Conservation (phyloP, 148 eudicot genomes). For the Cornus controversa region DNA sequence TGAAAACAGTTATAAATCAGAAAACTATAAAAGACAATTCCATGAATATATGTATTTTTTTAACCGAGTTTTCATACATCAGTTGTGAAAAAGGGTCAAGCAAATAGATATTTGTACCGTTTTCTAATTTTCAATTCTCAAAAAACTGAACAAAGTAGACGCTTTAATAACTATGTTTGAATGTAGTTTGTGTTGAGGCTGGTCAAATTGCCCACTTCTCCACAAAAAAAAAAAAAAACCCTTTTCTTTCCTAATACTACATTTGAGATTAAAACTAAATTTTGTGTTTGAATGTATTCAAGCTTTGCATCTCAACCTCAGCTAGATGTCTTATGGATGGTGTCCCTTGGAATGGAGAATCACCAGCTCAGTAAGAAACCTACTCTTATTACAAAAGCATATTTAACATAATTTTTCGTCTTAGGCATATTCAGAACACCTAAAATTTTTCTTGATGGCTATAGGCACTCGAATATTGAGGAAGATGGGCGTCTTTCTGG, state of each 20-base stretch:
- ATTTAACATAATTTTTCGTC: neutral
- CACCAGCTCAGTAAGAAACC: conserved; percentile 14
- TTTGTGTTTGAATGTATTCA: conserved; percentile 2
- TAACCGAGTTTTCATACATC: too few species aligned
- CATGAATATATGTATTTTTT: too few species aligned
- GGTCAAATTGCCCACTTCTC: neutral
- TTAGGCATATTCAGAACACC: neutral
- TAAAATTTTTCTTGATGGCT: neutral
- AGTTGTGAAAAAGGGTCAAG: too few species aligned
- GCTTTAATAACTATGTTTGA: too few species aligned
- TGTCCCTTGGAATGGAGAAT: neutral
- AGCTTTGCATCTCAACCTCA: conserved; percentile 7
- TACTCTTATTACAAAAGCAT: neutral
- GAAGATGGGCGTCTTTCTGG: conserved; percentile 5
- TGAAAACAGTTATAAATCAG: too few species aligned
- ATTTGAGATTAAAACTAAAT: neutral
- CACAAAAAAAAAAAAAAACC: neutral
- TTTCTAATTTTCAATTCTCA: too few species aligned
- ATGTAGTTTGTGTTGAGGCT: too few species aligned
- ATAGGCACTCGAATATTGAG: conserved; percentile 11
- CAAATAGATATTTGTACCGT: too few species aligned
- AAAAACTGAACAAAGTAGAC: too few species aligned
- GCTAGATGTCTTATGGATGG: conserved; percentile 15
- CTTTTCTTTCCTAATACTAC: neutral
- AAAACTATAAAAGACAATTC: too few species aligned